phyloP scores from a whole-genome alignment of 257 asterid genomes.

The Przewalskia tangutica region DNA sequence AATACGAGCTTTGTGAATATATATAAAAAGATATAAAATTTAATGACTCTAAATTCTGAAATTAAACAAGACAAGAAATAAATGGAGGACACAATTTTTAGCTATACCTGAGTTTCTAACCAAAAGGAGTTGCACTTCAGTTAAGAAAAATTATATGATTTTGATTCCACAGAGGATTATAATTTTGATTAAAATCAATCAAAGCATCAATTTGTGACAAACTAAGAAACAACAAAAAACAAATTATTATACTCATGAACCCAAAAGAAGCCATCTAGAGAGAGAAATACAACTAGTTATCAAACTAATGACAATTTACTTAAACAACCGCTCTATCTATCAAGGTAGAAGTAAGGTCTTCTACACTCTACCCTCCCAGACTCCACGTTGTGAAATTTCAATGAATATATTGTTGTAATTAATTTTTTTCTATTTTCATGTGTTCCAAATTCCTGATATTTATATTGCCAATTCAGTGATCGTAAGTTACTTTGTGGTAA shows the following conservation, averaged over 20 bases:
- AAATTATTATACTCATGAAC: neutral
- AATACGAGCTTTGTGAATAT: neutral
- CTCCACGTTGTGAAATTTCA: too few species aligned
- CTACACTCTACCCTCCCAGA: too few species aligned
- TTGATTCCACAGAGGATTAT: neutral
- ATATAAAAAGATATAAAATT: slow-evolving; percentile 26
- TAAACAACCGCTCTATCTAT: too few species aligned
- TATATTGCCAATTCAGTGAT: neutral
- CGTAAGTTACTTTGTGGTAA: neutral
- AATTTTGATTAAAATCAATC: neutral
- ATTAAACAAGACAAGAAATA: neutral
- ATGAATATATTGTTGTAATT: too few species aligned
- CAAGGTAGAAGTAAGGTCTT: too few species aligned
- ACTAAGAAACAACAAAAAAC: neutral
- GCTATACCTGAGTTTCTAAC: neutral
- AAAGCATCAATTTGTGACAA: neutral
- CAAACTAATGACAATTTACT: neutral
- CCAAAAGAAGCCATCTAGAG: neutral
- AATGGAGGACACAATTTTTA: neutral
- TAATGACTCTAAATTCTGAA: neutral
- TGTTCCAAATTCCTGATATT: neutral
- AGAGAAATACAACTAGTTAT: neutral
- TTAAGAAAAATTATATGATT: neutral
- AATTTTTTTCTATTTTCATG: neutral
- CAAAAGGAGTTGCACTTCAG: neutral